These are phyloP conservation scores for Hypsizygus ulmarius DNA, from an alignment of 1,284 basidiomycete genomes.

Conservation along the genomic window DNA sequence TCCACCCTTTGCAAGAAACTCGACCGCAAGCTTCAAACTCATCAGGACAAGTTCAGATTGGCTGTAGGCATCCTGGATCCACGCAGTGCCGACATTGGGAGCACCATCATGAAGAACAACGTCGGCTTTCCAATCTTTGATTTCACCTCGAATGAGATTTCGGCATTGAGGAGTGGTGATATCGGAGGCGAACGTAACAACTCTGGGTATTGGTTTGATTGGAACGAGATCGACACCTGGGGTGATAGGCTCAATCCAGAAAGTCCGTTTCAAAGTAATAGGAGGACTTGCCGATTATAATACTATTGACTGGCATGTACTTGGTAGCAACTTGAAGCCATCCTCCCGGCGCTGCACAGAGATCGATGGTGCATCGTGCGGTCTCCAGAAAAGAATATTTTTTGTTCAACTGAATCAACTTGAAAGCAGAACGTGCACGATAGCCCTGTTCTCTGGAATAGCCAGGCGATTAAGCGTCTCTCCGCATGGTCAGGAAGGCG, in stretches of 20 bases:
- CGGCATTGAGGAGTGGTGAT: slow-evolving; percentile 95
- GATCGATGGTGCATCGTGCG: slow-evolving; percentile 94
- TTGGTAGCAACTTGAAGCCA: slow-evolving; percentile 99
- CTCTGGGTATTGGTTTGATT: slow-evolving; percentile 94
- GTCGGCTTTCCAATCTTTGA: slow-evolving; percentile 99
- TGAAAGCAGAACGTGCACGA: slow-evolving; percentile 99
- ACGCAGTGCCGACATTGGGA: slow-evolving; percentile 98
- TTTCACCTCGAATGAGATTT: slow-evolving; percentile 80
- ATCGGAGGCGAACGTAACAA: slow-evolving; percentile 91
- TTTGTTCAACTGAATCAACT: slow-evolving; percentile 98
- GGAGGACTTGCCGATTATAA: slow-evolving; percentile 80
- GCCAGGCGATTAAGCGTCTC: slow-evolving; percentile 4
- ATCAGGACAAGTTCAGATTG: slow-evolving; percentile 97
- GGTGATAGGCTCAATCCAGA: slow-evolving; percentile 13
- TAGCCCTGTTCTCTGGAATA: slow-evolving; percentile 90
- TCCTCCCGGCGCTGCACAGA: slow-evolving; percentile 98
- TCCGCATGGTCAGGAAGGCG: not conserved
- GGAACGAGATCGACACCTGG: slow-evolving; percentile 92
- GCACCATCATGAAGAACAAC: slow-evolving; percentile 99
- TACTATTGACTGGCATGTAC: slow-evolving; percentile 94
- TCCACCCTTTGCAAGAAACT: slow-evolving; percentile 92
- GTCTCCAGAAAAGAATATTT: slow-evolving; percentile 93
- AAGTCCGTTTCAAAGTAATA: not conserved
- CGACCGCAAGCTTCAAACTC: slow-evolving; percentile 94
- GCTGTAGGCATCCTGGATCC: slow-evolving; percentile 98